Conservation (phyloP, 805 yeast species). For the Phaffomyces antillensis region DNA sequence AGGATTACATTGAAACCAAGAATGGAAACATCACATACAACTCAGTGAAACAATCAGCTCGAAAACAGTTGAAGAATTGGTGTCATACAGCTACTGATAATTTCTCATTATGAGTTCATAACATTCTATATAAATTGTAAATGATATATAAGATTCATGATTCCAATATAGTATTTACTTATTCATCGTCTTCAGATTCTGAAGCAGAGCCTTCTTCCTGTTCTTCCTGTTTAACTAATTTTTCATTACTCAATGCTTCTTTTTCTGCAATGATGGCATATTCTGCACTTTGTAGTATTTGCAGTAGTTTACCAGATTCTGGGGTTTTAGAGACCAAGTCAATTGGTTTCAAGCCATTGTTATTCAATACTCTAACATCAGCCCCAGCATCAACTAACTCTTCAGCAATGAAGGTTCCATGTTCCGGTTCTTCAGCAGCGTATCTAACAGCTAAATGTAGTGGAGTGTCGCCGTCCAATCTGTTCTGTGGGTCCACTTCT, state of each 20-base stretch:
- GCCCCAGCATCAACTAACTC: slow-evolving; percentile 88
- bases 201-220: slow-evolving; percentile 19
- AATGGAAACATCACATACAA: not conserved
- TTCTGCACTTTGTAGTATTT: slow-evolving; percentile 76
- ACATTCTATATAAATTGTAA: not conserved
- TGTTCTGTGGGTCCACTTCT: slow-evolving; percentile 76
- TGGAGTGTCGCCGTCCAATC: slow-evolving; percentile 77
- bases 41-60: not conserved
- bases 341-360: slow-evolving; percentile 64
- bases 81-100: slow-evolving; percentile 37
- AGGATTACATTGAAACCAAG: slow-evolving; percentile 29
- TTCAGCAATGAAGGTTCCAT: slow-evolving; percentile 71
- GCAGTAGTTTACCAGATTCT: slow-evolving; percentile 39
- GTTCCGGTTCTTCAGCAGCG: slow-evolving; percentile 74
- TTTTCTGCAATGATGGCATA: slow-evolving; percentile 45
- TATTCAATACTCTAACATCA: slow-evolving; percentile 60
- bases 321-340: slow-evolving; percentile 45
- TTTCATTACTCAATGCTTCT: slow-evolving; percentile 19
- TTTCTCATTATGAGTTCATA: slow-evolving; percentile 11
- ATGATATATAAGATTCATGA: not conserved
- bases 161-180: too few relatives aligned
- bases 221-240: slow-evolving; percentile 29
- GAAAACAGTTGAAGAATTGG: slow-evolving; percentile 34
- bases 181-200: slow-evolving; percentile 11
- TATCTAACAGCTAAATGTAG: slow-evolving; percentile 80